Evolutionary conservation across 306 rosid species (phyloP), one percentile per base, ranked within the genome.

Genomic region (Styphnolobium japonicum): DNA sequence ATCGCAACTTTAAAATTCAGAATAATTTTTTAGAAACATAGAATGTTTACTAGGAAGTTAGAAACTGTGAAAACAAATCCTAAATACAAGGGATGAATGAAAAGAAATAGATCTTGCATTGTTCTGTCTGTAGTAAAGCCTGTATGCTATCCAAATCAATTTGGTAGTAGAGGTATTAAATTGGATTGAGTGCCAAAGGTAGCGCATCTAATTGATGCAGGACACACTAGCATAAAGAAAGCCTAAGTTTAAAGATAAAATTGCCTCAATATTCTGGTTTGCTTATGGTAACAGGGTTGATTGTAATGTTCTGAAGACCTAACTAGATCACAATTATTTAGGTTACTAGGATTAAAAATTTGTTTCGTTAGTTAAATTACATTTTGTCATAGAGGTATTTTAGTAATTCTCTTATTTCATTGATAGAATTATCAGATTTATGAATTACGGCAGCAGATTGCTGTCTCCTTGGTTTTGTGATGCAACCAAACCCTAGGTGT

Each of bases 51-150:
- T 14, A 51, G 45, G 25, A 43, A 23, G 66, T n/a, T 49, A 8
- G 39, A 49, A 80, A 10, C 14, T 68, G 42, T 67, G 61, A 52
- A 49, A 48, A 67, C n/a, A 67, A 42, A 58, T 56, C 73, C 76
- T 18, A 74, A 40, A 72, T 67, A 40, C 27, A 52, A 4, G 18
- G 57, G 60, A 79, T 60, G 58, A 31, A 53, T 3, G 19, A 58
- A 64, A 34, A 72, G 21, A 73, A 31, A 49, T 39, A 67, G 10
- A 74, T 74, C 43, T 68, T 22, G n/a, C 48, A 23, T 75, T 61
- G 60, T 61, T 73, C 46, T 4, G n/a, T 27, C 46, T n/a, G 16
- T 31, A 62, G 29, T 45, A 33, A 62, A 75, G 73, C 37, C 45
- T 22, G 3, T n/a, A 45, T 22, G 31, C 43, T 12, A 51, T 42